A percentile compares a stretch with the other conserved stretches of the same genome.
Evolutionary conservation across 2,329 filamentous ascomycete species (phyloP).

Genomic region (Amesomyces nigricolor): DNA sequence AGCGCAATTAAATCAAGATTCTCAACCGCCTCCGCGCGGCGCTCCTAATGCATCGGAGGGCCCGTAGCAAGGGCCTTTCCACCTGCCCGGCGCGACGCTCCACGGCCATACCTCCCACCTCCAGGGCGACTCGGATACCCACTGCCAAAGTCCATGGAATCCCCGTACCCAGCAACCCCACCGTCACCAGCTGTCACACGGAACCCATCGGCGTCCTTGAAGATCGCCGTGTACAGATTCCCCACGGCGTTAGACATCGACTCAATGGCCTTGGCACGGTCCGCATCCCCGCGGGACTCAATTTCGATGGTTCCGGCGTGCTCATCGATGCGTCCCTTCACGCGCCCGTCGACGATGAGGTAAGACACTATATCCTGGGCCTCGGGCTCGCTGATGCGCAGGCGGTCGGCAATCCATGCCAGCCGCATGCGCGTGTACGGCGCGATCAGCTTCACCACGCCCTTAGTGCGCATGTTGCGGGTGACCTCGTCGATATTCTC

Average conservation of each 20-base stretch:
- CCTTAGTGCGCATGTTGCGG: conserved; percentile 95
- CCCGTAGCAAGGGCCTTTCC: conserved; percentile 1
- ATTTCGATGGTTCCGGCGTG: conserved; percentile 79
- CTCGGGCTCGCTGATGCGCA: conserved; percentile 78
- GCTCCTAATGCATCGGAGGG: not conserved
- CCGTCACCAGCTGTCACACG: conserved; percentile 26
- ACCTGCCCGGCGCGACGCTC: conserved; percentile 3
- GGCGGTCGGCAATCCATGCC: conserved; percentile 77
- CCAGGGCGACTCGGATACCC: not conserved
- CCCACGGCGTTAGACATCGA: conserved; percentile 67
- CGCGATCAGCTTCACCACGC: conserved; percentile 84
- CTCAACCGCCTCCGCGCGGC: not conserved
- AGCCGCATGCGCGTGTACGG: conserved; percentile 92
- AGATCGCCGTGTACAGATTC: conserved; percentile 63
- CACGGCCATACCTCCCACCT: not conserved
- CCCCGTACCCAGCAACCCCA: not conserved
- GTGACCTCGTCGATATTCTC: conserved; percentile 99
- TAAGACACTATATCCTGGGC: conserved; percentile 95
- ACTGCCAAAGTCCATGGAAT: conserved; percentile 14
- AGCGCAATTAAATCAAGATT: not conserved
- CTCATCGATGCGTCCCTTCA: conserved; percentile 85
- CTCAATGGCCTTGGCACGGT: conserved; percentile 66
- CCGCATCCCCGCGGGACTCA: conserved; percentile 64
- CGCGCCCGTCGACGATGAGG: conserved; percentile 83
- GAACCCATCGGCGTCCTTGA: conserved; percentile 74